Evolutionary conservation across 257 asterid genomes (phyloP).

Genomic region (Fraxinus pennsylvanica): DNA sequence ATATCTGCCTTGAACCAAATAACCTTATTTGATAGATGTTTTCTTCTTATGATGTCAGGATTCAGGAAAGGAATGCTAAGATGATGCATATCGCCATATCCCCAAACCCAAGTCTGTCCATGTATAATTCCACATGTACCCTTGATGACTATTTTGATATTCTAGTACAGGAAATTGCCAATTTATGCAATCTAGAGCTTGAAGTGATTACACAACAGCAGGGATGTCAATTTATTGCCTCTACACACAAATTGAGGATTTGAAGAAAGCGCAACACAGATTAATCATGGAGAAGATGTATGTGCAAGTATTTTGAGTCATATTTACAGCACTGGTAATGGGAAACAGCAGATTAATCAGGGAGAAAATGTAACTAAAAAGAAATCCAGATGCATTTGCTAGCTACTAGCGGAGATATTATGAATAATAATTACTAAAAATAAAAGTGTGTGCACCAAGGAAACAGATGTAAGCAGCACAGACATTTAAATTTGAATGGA

Average conservation of each 20-base stretch:
- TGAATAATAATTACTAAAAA: constrained; percentile 9
- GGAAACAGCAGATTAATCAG: neutral
- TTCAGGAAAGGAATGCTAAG: neutral
- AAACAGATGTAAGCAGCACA: constrained; percentile 1
- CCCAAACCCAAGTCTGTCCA: neutral
- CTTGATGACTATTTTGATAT: neutral
- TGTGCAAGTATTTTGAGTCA: neutral
- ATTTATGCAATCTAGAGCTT: neutral
- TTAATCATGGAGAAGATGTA: neutral
- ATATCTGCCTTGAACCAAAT: neutral
- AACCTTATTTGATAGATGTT: neutral
- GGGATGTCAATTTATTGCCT: neutral
- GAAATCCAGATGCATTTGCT: neutral
- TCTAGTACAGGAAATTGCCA: neutral
- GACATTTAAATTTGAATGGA: constrained; percentile 1
- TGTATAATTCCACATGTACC: neutral
- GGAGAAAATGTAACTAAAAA: neutral
- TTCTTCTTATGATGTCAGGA: neutral
- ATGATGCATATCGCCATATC: neutral
- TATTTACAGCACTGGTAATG: neutral
- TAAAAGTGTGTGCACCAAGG: neutral
- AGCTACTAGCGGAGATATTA: neutral
- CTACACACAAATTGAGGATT: neutral
- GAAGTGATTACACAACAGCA: neutral
- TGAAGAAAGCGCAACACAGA: neutral